A percentile compares a stretch with the other conserved stretches of the same genome.
These are phyloP conservation scores for Allium fistulosum DNA, from an alignment of 106 monocot species.

Conservation along the genomic window DNA sequence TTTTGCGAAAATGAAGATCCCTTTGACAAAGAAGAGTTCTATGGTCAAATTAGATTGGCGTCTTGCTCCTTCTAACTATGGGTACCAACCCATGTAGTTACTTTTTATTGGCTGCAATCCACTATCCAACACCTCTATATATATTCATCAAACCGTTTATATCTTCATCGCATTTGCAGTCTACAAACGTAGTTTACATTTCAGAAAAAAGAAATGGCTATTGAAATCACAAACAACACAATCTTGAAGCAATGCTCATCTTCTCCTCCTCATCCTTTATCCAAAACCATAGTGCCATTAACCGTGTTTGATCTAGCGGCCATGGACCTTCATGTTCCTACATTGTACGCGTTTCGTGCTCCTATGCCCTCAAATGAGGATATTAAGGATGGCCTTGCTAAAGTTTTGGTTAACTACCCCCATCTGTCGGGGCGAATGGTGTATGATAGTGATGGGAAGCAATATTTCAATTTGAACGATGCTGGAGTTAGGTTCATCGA, in stretches of 20 bases:
- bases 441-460: not conserved
- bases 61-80: too few relatives aligned
- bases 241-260: not conserved
- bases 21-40: too few relatives aligned
- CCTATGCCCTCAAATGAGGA: conserved; percentile 22
- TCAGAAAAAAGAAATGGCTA: not conserved
- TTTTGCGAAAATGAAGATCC: too few relatives aligned
- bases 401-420: conserved; percentile 27
- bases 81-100: too few relatives aligned
- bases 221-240: not conserved
- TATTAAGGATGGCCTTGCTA: conserved; percentile 17
- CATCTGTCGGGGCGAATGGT: conserved; percentile 12
- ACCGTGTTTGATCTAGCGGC: conserved; percentile 42
- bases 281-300: conserved; percentile 8
- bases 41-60: too few relatives aligned
- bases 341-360: conserved; percentile 33
- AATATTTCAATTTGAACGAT: conserved; percentile 13
- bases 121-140: too few relatives aligned
- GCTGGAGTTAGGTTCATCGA: conserved; percentile 16
- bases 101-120: too few relatives aligned
- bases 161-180: too few relatives aligned
- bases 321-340: conserved; percentile 16
- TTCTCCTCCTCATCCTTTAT: not conserved
- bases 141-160: too few relatives aligned
- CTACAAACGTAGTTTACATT: too few relatives aligned